Evolutionary conservation across 495 filamentous ascomycete species (phyloP).

Genomic region (Cercophora samala): DNA sequence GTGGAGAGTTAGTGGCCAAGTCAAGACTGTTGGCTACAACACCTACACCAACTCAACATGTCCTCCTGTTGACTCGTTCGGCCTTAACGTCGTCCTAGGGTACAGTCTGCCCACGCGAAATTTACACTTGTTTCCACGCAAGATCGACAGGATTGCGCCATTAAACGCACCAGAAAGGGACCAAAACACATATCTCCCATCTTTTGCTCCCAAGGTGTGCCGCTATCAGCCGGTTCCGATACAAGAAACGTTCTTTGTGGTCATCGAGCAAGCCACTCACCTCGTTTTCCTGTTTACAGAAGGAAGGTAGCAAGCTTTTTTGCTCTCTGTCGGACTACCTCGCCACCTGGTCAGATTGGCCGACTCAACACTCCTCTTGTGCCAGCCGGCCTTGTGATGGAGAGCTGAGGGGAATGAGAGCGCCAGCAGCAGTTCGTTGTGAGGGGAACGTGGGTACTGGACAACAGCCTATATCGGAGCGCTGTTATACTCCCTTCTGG

Average conservation of each 20-base stretch:
- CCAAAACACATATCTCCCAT: not conserved
- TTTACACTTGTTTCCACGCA: not conserved
- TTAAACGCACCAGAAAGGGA: not conserved
- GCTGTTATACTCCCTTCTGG: constrained; percentile 30
- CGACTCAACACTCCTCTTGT: not conserved
- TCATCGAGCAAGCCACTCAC: not conserved
- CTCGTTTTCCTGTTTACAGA: not conserved
- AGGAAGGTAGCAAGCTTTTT: not conserved
- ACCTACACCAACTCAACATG: not conserved
- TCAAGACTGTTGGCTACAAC: not conserved
- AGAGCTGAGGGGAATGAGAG: constrained; percentile 20
- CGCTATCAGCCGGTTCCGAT: not conserved
- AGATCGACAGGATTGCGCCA: not conserved
- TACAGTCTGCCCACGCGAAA: not conserved
- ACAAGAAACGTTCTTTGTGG: not conserved
- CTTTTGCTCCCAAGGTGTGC: not conserved
- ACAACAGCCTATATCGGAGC: constrained; percentile 24
- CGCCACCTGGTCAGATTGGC: not conserved
- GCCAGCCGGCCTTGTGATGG: not conserved
- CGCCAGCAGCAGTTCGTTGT: constrained; percentile 11
- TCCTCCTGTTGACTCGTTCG: not conserved
- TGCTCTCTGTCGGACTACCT: not conserved
- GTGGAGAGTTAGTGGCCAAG: not conserved
- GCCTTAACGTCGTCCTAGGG: not conserved
- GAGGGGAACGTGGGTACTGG: constrained; percentile 25